Base-by-base conservation (phyloP, 768 basidiomycete species). In the Porpolomopsis calyptriformis region DNA sequence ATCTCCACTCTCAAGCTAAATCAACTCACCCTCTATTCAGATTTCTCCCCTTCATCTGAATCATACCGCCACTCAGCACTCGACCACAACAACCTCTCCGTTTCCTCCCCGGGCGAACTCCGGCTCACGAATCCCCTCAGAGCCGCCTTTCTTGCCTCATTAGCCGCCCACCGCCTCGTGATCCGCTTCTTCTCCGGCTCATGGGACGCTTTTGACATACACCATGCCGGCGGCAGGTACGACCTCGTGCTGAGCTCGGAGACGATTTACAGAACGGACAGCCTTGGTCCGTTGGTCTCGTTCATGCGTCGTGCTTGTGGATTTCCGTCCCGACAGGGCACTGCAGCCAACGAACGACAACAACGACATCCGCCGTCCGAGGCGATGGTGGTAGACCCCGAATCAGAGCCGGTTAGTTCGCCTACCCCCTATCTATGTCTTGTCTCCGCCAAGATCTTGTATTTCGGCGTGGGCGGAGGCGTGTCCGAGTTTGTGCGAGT, bases 401-500 rank as follows among this genome's bases (percentile, higher is more conserved):
- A n/a, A n/a, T n/a, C n/a, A n/a, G n/a, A n/a, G n/a, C n/a, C n/a
- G n/a, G n/a, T n/a, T n/a, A n/a, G n/a, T n/a, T n/a, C n/a, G n/a
- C n/a, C n/a, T n/a, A n/a, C n/a, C n/a, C n/a, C n/a, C n/a, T 63
- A 60, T 51, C 37, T 70, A 4, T 88, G 83, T 53, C 74, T 96
- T 7, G 83, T 96, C 2, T 92, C 91, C 2, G 88, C 86, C 1
- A 98, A 97, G 61, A 74, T 90, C 11, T 63, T 97, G 16, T 97
- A 97, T 60, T 97, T 98, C 60, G 94, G 94, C 5, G 90, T 97
- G 3, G 93, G 92, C 1, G 93, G 94, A 0, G 88, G 92, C 5
- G 66, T 93, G 22, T 62, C 73, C 10, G 85, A 82, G 49, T 94
- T 94, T 53, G 60, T 77, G n/a, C 57, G 64, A 22, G 71, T 69